Conservation (phyloP, 2,329 filamentous ascomycete species). For the Aschersonia sp. region DNA sequence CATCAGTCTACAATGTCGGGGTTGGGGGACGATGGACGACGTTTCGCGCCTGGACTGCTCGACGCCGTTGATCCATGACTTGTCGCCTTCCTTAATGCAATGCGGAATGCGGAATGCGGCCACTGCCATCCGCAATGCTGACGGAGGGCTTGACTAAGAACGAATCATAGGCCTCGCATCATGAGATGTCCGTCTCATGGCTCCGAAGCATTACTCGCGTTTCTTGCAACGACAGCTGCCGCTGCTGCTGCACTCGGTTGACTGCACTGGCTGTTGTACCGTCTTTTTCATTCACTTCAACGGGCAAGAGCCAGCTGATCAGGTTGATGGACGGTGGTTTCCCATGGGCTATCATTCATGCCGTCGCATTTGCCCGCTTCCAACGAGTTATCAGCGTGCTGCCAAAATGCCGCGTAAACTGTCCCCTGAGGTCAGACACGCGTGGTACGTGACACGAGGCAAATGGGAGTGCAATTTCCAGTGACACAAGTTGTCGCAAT, state of each 20-base stretch:
- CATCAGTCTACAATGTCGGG: not conserved
- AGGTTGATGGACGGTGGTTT: too few relatives aligned
- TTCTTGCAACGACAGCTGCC: too few relatives aligned
- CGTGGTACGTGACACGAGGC: not conserved
- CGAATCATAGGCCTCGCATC: too few relatives aligned
- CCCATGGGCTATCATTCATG: too few relatives aligned
- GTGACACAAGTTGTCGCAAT: not conserved
- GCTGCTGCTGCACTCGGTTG: too few relatives aligned
- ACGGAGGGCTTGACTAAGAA: too few relatives aligned
- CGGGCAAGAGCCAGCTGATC: too few relatives aligned
- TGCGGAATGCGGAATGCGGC: not conserved
- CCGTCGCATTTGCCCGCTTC: too few relatives aligned
- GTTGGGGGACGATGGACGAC: not conserved
- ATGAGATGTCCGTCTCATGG: too few relatives aligned
- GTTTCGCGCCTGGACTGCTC: not conserved
- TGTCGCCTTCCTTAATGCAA: not conserved
- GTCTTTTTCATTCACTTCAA: too few relatives aligned
- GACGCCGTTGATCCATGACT: not conserved
- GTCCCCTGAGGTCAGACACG: not conserved
- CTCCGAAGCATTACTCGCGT: too few relatives aligned
- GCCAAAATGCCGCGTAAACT: not conserved
- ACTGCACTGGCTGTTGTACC: too few relatives aligned
- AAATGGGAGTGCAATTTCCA: not conserved
- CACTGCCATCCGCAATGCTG: not conserved
- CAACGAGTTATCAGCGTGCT: not conserved